Percentiles rank a stretch among this genome's conserved stretches.
Conservation (phyloP, 1,284 basidiomycete genomes). For the Melampsora abietis-canadensis region DNA sequence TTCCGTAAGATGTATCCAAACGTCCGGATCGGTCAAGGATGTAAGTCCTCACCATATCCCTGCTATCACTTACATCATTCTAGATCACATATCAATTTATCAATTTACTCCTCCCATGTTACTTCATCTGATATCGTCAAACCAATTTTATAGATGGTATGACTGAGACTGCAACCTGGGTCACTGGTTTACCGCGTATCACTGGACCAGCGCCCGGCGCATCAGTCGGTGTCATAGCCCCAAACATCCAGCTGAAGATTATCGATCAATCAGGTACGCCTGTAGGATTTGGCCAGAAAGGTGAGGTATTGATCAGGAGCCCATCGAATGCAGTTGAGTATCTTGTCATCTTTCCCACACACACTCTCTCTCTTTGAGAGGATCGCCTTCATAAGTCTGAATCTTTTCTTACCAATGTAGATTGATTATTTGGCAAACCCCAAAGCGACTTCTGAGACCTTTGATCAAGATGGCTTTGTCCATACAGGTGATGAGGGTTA, state of each 20-base stretch:
- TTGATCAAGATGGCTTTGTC: constrained; percentile 9
- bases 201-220: neutral
- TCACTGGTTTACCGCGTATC: neutral
- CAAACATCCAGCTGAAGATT: constrained; percentile 16
- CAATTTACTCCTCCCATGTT: neutral
- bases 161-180: constrained; percentile 19
- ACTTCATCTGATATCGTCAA: too few relatives aligned
- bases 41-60: neutral
- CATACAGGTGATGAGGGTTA: constrained; percentile 20
- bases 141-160: constrained; percentile 11
- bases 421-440: neutral
- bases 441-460: constrained; percentile 4
- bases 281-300: neutral
- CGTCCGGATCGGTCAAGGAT: constrained; percentile 10
- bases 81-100: neutral
- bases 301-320: constrained; percentile 8
- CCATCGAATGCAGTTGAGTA: constrained; percentile 14
- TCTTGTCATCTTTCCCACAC: neutral
- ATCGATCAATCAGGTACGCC: constrained; percentile 9
- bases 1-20: constrained; percentile 2
- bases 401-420: neutral
- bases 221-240: constrained; percentile 8
- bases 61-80: neutral
- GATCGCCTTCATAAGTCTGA: neutral
- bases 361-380: neutral